Percentiles rank a stretch among this genome's conserved stretches.
Conservation (phyloP, 2,329 filamentous ascomycete genomes). For the Phialemonium atrogriseum region DNA sequence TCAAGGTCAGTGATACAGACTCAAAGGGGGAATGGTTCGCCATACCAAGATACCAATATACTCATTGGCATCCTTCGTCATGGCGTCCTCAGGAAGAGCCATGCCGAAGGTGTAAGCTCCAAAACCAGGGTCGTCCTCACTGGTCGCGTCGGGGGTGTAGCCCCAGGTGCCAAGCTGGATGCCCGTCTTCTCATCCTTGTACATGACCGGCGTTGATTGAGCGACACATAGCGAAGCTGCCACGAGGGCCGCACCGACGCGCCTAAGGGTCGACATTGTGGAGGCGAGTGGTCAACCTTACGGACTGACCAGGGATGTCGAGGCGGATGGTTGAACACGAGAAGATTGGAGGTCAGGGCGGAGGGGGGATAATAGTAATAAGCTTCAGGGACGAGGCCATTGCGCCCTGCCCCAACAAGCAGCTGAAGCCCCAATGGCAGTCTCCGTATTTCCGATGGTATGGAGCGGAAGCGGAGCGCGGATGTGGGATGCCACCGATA, state of each 20-base stretch:
- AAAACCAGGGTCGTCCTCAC: constrained; percentile 5
- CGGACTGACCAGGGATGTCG: constrained; percentile 5
- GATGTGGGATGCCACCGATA: constrained; percentile 16
- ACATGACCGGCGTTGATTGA: constrained; percentile 12
- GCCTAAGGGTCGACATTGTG: constrained; percentile 16
- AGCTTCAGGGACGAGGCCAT: neutral
- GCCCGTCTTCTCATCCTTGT: constrained; percentile 13
- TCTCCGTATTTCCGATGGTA: constrained; percentile 14
- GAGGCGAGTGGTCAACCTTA: constrained; percentile 7
- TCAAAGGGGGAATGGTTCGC: neutral
- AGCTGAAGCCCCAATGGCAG: constrained; percentile 2
- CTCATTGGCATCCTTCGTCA: constrained; percentile 39
- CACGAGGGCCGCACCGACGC: constrained; percentile 13
- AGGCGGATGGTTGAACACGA: constrained; percentile 7
- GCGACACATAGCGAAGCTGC: constrained; percentile 15
- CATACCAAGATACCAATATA: constrained; percentile 51
- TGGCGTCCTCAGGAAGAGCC: constrained; percentile 40
- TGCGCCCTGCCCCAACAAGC: neutral
- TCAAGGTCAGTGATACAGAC: constrained; percentile 13
- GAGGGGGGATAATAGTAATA: constrained; percentile 11
- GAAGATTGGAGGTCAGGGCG: constrained; percentile 5
- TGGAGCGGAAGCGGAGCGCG: constrained; percentile 13
- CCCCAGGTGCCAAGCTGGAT: constrained; percentile 16
- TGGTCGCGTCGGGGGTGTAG: constrained; percentile 1
- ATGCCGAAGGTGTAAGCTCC: constrained; percentile 35